Percentiles rank a stretch among this genome's conserved stretches.
These are phyloP conservation scores for Helicostylum pulchrum DNA, from an alignment of 192 early-diverging fungal species.

Conservation along the genomic window DNA sequence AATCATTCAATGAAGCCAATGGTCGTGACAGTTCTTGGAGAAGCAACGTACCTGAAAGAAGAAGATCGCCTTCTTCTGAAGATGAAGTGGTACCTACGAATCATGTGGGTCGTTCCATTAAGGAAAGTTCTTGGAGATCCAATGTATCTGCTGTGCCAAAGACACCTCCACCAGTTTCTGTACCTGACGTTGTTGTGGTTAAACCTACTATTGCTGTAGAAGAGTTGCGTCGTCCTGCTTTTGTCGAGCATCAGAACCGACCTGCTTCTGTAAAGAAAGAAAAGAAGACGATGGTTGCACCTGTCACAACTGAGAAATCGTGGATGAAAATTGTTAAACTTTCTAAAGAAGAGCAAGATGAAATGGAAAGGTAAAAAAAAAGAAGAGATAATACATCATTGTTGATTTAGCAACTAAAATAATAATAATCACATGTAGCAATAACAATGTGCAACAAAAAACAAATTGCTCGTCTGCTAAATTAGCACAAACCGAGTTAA, in stretches of 20 bases:
- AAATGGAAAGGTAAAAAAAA: constrained; percentile 39
- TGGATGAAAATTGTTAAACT: constrained; percentile 64
- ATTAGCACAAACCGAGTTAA: constrained; percentile 36
- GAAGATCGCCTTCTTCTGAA: too few relatives aligned
- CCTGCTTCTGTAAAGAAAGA: background rate
- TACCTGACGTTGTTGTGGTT: too few relatives aligned
- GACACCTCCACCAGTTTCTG: too few relatives aligned
- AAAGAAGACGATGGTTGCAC: background rate
- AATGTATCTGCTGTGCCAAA: too few relatives aligned
- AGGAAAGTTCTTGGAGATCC: too few relatives aligned
- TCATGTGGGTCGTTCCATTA: too few relatives aligned
- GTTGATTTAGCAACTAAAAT: too few relatives aligned
- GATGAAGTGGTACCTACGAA: too few relatives aligned
- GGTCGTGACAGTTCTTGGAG: too few relatives aligned
- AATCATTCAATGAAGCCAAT: too few relatives aligned
- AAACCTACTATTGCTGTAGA: background rate
- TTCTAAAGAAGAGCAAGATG: constrained; percentile 56
- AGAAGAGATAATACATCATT: background rate
- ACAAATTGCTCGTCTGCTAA: background rate
- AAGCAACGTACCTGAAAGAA: too few relatives aligned
- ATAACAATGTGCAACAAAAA: background rate
- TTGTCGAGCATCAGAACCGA: background rate
- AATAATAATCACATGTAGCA: too few relatives aligned
- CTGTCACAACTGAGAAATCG: constrained; percentile 41
- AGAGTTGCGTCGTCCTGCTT: background rate